These are phyloP conservation scores for Rhizopogon parksii DNA, from an alignment of 1,284 basidiomycete species.

Conservation along the genomic window DNA sequence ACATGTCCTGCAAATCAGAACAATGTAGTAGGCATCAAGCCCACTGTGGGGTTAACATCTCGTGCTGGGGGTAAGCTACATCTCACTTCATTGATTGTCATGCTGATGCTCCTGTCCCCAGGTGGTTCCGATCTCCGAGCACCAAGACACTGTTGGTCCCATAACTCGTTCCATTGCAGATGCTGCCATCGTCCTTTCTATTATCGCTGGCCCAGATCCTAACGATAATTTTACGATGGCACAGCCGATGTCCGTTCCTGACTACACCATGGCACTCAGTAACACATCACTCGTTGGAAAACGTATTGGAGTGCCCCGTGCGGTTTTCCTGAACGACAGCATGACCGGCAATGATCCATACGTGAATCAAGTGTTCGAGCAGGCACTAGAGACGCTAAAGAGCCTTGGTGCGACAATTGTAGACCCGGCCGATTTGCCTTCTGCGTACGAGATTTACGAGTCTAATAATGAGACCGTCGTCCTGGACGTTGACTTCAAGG, in stretches of 20 bases:
- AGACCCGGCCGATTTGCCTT: constrained; percentile 57
- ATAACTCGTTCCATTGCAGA: constrained; percentile 54
- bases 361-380: constrained; percentile 42
- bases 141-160: constrained; percentile 62
- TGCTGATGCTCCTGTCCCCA: neutral
- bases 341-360: constrained; percentile 38
- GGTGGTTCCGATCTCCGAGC: constrained; percentile 56
- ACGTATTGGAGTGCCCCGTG: constrained; percentile 54
- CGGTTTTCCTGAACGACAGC: constrained; percentile 38
- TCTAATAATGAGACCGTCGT: constrained; percentile 52
- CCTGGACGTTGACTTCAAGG: constrained; percentile 53
- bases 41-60: constrained; percentile 58
- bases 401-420: constrained; percentile 52
- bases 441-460: constrained; percentile 42
- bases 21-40: constrained; percentile 54
- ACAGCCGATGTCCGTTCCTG: constrained; percentile 47
- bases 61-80: constrained; percentile 45
- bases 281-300: constrained; percentile 45
- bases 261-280: constrained; percentile 48
- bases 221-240: constrained; percentile 57
- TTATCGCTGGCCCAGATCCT: constrained; percentile 54
- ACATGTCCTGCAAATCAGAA: constrained; percentile 46
- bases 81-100: neutral
- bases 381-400: constrained; percentile 41
- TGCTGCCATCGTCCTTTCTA: constrained; percentile 50